Percentiles rank a stretch among this genome's conserved stretches.
These are phyloP conservation scores for Mortierella polycephala DNA, from an alignment of 371 early-diverging fungal species.

Conservation along the genomic window DNA sequence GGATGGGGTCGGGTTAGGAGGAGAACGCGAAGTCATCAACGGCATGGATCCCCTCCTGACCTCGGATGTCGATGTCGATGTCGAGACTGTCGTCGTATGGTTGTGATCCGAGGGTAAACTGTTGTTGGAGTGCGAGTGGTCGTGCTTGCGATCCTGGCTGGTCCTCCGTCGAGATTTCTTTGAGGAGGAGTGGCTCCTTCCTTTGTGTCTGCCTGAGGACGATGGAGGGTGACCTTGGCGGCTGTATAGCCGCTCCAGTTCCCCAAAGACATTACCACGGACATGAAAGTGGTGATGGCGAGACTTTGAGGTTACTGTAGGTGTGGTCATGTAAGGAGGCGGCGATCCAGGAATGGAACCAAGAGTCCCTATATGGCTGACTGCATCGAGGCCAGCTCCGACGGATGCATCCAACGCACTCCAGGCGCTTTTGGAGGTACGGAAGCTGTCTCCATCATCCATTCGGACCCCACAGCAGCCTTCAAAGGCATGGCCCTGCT, in stretches of 20 bases:
- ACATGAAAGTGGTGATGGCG: constrained; percentile 35
- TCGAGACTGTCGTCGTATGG: constrained; percentile 21
- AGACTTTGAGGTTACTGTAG: constrained; percentile 14
- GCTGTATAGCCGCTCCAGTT: constrained; percentile 43
- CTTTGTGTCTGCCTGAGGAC: constrained; percentile 9
- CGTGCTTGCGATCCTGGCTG: constrained; percentile 1
- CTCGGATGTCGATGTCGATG: constrained; percentile 39
- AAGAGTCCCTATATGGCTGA: constrained; percentile 49
- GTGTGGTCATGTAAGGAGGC: constrained; percentile 40
- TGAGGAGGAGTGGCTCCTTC: constrained; percentile 10
- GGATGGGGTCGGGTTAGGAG: constrained; percentile 26
- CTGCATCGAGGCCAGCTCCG: constrained; percentile 44
- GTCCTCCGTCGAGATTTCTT: constrained; percentile 14
- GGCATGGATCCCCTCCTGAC: constrained; percentile 14
- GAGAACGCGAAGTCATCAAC: constrained; percentile 18
- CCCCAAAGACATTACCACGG: constrained; percentile 52
- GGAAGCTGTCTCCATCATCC: constrained; percentile 30
- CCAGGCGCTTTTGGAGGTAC: constrained; percentile 34
- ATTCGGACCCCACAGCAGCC: constrained; percentile 26
- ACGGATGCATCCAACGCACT: constrained; percentile 20
- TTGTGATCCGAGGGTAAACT: background rate
- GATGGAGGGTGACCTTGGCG: constrained; percentile 13
- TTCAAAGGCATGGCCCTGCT: constrained; percentile 45
- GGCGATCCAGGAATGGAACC: constrained; percentile 49
- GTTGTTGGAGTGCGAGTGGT: background rate